phyloP scores from a whole-genome alignment of 768 basidiomycete genomes.

The Erythrobasidium yunnanense region DNA sequence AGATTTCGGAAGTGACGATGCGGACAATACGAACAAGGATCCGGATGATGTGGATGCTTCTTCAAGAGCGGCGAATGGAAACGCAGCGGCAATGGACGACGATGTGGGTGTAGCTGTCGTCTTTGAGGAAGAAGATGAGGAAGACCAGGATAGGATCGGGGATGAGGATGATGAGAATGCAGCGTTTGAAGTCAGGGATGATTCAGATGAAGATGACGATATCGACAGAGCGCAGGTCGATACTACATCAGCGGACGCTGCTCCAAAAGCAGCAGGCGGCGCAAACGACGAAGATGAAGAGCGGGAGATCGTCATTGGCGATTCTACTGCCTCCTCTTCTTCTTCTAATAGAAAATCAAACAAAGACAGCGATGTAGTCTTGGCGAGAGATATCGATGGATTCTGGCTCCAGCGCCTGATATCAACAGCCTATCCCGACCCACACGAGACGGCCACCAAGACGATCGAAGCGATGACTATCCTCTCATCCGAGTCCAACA shows the following conservation, averaged over 20 bases:
- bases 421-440: constrained; percentile 79
- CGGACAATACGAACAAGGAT: constrained; percentile 47
- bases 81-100: constrained; percentile 81
- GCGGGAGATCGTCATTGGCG: constrained; percentile 70
- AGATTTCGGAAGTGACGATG: constrained; percentile 84
- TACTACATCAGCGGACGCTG: constrained; percentile 46
- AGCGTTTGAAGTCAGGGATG: constrained; percentile 72
- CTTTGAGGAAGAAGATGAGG: constrained; percentile 93
- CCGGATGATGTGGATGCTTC: constrained; percentile 59
- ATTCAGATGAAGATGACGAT: constrained; percentile 49
- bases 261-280: constrained; percentile 29
- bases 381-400: constrained; percentile 82
- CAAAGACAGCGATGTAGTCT: constrained; percentile 55
- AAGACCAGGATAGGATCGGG: constrained; percentile 46
- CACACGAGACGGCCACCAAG: constrained; percentile 86
- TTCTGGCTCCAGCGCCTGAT: constrained; percentile 99
- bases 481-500: constrained; percentile 71
- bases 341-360: constrained; percentile 37
- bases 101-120: constrained; percentile 96
- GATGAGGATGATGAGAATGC: constrained; percentile 57
- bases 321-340: constrained; percentile 48
- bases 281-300: constrained; percentile 47
- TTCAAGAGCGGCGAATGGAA: too few species aligned
- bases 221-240: constrained; percentile 36
- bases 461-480: constrained; percentile 70